Evolutionary conservation across 805 yeast genomes (phyloP).

Genomic region (Yarrowia hollandica): DNA sequence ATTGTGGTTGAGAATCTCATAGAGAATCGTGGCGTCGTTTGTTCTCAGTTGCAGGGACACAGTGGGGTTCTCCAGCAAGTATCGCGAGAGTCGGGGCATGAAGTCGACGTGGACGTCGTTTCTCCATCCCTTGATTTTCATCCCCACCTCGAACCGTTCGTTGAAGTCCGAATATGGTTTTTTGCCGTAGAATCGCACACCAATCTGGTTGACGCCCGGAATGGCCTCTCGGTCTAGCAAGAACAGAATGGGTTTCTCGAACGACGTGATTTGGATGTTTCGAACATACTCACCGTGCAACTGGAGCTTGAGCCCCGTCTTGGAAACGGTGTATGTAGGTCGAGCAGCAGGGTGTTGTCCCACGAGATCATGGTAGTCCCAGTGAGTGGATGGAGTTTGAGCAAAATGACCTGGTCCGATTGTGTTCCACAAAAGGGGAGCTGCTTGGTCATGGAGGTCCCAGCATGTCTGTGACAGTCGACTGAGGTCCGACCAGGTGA

Average conservation of each 20-base stretch:
- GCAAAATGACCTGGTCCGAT: constrained; percentile 19
- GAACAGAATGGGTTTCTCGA: neutral
- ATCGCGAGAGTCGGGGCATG: constrained; percentile 10
- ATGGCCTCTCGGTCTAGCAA: constrained; percentile 5
- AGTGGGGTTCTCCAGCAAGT: neutral
- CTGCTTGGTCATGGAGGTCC: constrained; percentile 11
- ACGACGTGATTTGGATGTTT: constrained; percentile 21
- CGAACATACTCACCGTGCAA: neutral
- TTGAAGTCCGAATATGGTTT: constrained; percentile 26
- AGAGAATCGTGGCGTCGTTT: constrained; percentile 11
- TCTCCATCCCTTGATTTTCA: constrained; percentile 21
- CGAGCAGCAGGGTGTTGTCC: constrained; percentile 3
- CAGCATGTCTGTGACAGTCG: constrained; percentile 22
- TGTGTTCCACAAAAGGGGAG: constrained; percentile 12
- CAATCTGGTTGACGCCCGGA: constrained; percentile 11
- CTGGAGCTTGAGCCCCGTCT: constrained; percentile 11
- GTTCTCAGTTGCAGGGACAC: constrained; percentile 22
- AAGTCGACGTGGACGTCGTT: constrained; percentile 26
- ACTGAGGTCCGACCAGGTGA: constrained; percentile 20
- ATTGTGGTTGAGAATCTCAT: neutral
- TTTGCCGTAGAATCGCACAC: constrained; percentile 17
- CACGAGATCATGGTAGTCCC: constrained; percentile 20
- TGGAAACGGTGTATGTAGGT: constrained; percentile 15
- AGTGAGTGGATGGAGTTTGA: neutral
- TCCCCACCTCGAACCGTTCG: constrained; percentile 24